phyloP scores from a whole-genome alignment of 2,329 filamentous ascomycete genomes.

The Fulvia fulva region DNA sequence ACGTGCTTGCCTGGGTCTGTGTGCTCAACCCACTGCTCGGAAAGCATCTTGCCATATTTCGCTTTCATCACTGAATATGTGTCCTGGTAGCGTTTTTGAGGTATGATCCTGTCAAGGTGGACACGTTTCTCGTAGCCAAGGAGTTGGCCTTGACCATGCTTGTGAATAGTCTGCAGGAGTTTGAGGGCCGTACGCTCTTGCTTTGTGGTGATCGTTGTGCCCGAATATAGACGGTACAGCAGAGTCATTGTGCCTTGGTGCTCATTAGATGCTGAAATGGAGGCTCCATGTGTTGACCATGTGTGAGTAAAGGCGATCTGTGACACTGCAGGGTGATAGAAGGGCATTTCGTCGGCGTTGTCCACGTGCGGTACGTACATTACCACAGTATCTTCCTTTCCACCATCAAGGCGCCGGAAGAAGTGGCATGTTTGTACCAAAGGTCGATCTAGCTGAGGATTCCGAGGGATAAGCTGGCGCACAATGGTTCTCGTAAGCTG shows the following conservation, averaged over 20 bases:
- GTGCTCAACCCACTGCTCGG: constrained; percentile 75
- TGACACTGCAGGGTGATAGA: constrained; percentile 78
- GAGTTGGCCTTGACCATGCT: constrained; percentile 64
- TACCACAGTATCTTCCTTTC: constrained; percentile 51
- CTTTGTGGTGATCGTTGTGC: constrained; percentile 49
- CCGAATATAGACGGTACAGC: constrained; percentile 27
- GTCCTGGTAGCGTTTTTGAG: constrained; percentile 73
- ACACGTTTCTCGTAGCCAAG: constrained; percentile 75
- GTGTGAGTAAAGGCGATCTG: constrained; percentile 73
- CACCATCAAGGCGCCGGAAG: constrained; percentile 38
- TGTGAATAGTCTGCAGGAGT: constrained; percentile 65
- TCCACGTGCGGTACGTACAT: constrained; percentile 73
- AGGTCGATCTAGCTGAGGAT: constrained; percentile 68
- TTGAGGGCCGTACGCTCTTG: constrained; percentile 65
- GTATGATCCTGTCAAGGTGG: constrained; percentile 75
- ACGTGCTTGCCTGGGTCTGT: constrained; percentile 90
- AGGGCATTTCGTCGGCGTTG: constrained; percentile 64
- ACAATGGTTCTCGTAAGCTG: constrained; percentile 62
- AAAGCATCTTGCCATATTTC: constrained; percentile 68
- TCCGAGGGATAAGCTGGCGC: constrained; percentile 75
- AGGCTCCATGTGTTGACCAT: constrained; percentile 40
- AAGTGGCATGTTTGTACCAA: constrained; percentile 81
- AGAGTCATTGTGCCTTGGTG: constrained; percentile 8
- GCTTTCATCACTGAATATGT: constrained; percentile 77
- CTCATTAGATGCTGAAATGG: constrained; percentile 10